Evolutionary conservation across 208 protist species (phyloP).

Genomic region (Lotmaria passim): DNA sequence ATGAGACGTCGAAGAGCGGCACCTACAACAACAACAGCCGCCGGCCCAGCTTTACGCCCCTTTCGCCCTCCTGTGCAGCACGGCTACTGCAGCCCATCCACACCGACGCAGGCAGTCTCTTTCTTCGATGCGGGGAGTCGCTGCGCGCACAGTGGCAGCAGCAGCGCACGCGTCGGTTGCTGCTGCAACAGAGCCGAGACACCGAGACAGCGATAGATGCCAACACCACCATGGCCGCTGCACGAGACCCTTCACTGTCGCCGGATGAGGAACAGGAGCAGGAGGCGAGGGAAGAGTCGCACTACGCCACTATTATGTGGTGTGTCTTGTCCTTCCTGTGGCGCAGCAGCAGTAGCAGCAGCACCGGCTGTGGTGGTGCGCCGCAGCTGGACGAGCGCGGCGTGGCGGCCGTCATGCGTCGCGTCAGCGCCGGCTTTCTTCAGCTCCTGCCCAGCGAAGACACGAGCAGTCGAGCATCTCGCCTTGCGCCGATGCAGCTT

Average conservation of each 20-base stretch:
- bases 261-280: conserved; percentile 19
- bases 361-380: not conserved
- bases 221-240: not conserved
- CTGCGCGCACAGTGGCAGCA: conserved; percentile 31
- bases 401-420: conserved; percentile 20
- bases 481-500: conserved; percentile 17
- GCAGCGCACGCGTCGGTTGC: conserved; percentile 12
- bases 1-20: not conserved
- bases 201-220: not conserved
- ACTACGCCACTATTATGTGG: conserved; percentile 29
- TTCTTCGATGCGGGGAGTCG: conserved; percentile 28
- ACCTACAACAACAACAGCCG: conserved; percentile 1
- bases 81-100: conserved; percentile 26
- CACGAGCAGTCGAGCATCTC: not conserved
- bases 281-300: conserved; percentile 25
- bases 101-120: conserved; percentile 19
- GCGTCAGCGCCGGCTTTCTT: conserved; percentile 29
- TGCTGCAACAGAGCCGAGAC: conserved; percentile 15
- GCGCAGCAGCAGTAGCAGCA: conserved; percentile 20
- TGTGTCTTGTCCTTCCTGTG: conserved; percentile 28
- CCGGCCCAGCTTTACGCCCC: not conserved
- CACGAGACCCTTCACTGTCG: not conserved
- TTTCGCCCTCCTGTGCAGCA: not conserved
- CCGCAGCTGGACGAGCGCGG: conserved; percentile 16
- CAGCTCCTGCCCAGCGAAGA: conserved; percentile 17